Conservation (phyloP, 371 early-diverging fungal genomes). For the Saksenaea oblongispora region DNA sequence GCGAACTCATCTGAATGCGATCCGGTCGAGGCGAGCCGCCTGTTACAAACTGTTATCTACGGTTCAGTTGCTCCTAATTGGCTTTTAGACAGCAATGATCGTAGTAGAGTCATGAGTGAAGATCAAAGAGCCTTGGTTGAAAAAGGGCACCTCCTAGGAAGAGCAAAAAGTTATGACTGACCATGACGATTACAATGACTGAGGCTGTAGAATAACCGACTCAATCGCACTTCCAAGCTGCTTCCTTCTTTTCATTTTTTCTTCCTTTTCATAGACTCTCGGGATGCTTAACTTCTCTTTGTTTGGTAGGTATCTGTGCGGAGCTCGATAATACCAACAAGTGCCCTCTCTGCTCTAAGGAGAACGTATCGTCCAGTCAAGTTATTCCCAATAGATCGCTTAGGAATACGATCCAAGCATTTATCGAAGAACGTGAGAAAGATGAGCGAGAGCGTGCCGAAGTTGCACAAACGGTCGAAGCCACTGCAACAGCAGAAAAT, state of each 20-base stretch:
- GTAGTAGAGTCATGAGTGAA: not conserved
- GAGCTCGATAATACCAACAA: constrained; percentile 29
- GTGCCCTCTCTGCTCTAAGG: constrained; percentile 41
- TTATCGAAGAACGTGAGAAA: constrained; percentile 22
- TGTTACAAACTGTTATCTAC: not conserved
- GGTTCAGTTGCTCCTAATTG: constrained; percentile 2
- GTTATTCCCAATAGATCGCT: constrained; percentile 42
- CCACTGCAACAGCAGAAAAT: not conserved
- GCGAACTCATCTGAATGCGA: constrained; percentile 8
- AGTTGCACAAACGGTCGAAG: constrained; percentile 16
- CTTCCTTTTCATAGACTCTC: constrained; percentile 1
- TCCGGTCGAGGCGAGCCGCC: constrained; percentile 8
- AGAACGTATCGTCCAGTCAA: constrained; percentile 26
- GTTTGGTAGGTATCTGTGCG: constrained; percentile 31
- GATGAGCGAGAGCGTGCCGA: constrained; percentile 16
- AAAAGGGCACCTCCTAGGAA: not conserved
- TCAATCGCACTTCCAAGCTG: constrained; percentile 2
- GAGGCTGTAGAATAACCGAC: not conserved
- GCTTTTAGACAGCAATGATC: not conserved
- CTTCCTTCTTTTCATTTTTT: constrained; percentile 1
- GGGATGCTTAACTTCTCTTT: constrained; percentile 12
- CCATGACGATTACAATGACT: constrained; percentile 1
- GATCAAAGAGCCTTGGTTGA: not conserved
- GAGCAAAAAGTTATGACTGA: not conserved
- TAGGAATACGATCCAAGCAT: constrained; percentile 30